Base-by-base conservation (phyloP, 352 stramenopile species). In the Thalassiosira pacifica region DNA sequence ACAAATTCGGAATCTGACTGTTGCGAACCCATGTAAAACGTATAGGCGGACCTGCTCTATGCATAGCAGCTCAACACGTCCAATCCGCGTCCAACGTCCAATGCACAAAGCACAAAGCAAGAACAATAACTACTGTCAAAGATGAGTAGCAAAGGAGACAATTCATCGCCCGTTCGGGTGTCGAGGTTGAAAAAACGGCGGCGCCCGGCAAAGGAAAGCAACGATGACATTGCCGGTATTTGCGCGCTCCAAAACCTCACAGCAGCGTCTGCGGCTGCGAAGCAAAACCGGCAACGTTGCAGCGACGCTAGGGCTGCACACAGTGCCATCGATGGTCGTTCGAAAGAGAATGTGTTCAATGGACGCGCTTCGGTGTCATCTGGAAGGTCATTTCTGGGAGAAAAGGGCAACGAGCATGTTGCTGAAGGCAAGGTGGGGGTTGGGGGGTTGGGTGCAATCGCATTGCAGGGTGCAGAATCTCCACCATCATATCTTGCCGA, bases 151-250 rank as follows among this genome's bases (percentile, higher is more conserved):
- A 57, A 57, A 57, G 45, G 37, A 48, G 45, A 57, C 11, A n/a
- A 19, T 31, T 32, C 32, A 63, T 63, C 53, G 22, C 53, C 53
- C 53, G 22, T 32, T 63, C 19, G 76, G 60, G 19, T 69, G 18
- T 83, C 76, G 19, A 75, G 63, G n/a, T 45, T 83, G n/a, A 83
- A 83, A 45, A 82, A 82, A 32, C 63, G 63, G 8, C 61, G 76
- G 18, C 76, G 76, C 4, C 53, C 8, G 8, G n/a, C 9, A 63
- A 63, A 31, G 53, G 53, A 63, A 31, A 18, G 22, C 16, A 31
- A 18, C 16, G 16, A 31, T 31, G 24, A 2, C 2, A 57, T 19
- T 19, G 16, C 11, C 45, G 24, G 18, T 57, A 57, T 57, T 57
- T 57, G 45, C 24, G 45, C 45, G 11, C 45, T 67, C 71, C 71